Base-by-base conservation (phyloP, 306 rosid genomes). In the Lagenaria siceraria region DNA sequence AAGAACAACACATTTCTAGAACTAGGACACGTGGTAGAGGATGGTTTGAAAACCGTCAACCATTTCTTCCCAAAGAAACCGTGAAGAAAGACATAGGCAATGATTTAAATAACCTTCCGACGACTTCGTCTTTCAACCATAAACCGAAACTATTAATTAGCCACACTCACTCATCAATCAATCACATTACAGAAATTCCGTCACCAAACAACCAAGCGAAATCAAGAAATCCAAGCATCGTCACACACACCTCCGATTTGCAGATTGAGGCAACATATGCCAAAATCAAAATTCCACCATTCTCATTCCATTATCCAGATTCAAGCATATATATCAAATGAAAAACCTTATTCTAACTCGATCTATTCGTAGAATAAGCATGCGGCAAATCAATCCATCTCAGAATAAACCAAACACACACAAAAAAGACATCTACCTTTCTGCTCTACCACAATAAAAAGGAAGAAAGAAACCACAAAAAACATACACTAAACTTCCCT, bases 341-440 rank as follows among this genome's bases (percentile, higher is more conserved):
- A 18, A 60, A 76, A 58, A 42, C 71, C 60, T 29, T 15, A 59
- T 22, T 38, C 40, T 18, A 33, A 40, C 56, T 55, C 65, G 79
- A 76, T 76, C 79, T 76, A 60, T 14, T 24, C 58, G 79, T 25
- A 76, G 18, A 76, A 9, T 33, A 60, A 76, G 72, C 79, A 76
- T 59, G 70, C 54, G 68, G 72, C 79, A 22, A 56, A 76, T 36
- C n/a, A 35, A 35, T 76, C 46, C 21, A 75, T 56, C 24, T n/a
- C 51, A 59, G 24, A 75, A 21, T 38, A 49, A 55, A 24, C 55
- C 55, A 51, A 21, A 46, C 52, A 5, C 52, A 4, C 36, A 70
- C 36, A 49, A 25, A 73, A 33, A 73, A 73, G 10, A 73, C 62
- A 52, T 52, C 46, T 49, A 51, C 60, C 21, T 36, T 49, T 40